Base-by-base conservation (phyloP, 2,329 filamentous ascomycete genomes). In the Arthrobotrys iridis region DNA sequence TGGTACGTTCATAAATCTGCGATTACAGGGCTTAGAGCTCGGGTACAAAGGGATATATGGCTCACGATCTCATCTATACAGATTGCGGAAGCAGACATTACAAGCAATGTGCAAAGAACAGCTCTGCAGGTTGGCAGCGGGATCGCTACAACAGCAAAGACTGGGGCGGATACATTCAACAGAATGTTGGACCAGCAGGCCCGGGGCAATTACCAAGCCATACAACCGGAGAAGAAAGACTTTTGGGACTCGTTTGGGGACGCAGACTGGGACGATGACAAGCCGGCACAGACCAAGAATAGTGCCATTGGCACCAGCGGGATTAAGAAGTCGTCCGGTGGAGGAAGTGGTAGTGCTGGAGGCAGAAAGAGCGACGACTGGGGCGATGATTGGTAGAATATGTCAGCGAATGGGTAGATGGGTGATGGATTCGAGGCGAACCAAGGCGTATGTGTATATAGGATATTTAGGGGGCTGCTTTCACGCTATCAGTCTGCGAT, bases 231-330 rank as follows among this genome's bases (percentile, higher is more conserved):
- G 74, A 91, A 90, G 82, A 90, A 90, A 81, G 90, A 91, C 78
- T 97, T 97, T 83, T 97, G 93, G 93, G 93, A 97, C 81, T 90
- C 91, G 78, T 97, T 98, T 82, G 90, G 93, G 0, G 88, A 87
- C 85, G 86, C 73, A 85, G 85, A 84, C 83, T 85, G 77, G 83
- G 50, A 55, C 8, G 50, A 62, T 22, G 59, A 70, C 7, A 70
- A 45, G 43, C 64, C 60, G 35, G 55, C 40, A 60, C n/a, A n/a
- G n/a, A 57, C 30, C 62, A 83, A 83, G 75, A 83, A 84, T 50
- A 86, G 85, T 58, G 83, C 84, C 28, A 86, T 90, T 77, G 88
- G 88, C 6, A 90, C 88, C n/a, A 85, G 85, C 77, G 88, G 88
- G 15, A 87, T 90, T 85, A 89, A 87, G 81, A 87, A 85, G 79